Evolutionary conservation across 2,329 filamentous ascomycete species (phyloP).

Genomic region (Davidsoniella virescens): DNA sequence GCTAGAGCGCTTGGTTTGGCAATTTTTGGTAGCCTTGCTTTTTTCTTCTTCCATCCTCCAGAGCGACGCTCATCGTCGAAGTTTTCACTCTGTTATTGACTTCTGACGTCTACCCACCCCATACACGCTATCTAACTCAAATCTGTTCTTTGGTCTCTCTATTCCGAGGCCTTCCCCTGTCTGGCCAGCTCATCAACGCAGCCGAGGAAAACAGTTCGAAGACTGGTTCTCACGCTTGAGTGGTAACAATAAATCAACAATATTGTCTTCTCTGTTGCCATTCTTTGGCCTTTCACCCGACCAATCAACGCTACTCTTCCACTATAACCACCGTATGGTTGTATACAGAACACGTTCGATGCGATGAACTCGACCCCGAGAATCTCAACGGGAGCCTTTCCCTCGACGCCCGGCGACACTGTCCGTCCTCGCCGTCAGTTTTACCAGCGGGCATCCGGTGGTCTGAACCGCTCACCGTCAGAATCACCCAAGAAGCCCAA

Average conservation of each 20-base stretch:
- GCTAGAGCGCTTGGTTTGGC: too few species aligned
- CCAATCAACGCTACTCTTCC: background rate
- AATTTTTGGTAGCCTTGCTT: too few species aligned
- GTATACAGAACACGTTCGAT: background rate
- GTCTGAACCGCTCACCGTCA: conserved; percentile 6
- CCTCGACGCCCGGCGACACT: conserved; percentile 10
- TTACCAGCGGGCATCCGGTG: conserved; percentile 6
- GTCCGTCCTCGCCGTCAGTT: conserved; percentile 12
- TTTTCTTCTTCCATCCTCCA: too few species aligned
- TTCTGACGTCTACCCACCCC: background rate
- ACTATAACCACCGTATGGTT: background rate
- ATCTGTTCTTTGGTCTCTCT: too few species aligned
- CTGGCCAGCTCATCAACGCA: background rate
- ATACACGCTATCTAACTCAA: too few species aligned
- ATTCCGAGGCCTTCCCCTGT: background rate
- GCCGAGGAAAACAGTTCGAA: background rate
- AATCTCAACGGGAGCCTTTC: conserved; percentile 12
- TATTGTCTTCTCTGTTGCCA: background rate
- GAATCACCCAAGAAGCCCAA: conserved; percentile 2
- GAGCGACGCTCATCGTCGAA: too few species aligned
- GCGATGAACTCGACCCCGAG: conserved; percentile 12
- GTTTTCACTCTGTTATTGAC: background rate
- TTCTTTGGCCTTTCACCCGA: background rate
- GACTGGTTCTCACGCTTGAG: background rate
- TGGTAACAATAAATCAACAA: too few species aligned